Evolutionary conservation across 169 alveolate species (phyloP).

Genomic region (Plasmodium knowlesi): DNA sequence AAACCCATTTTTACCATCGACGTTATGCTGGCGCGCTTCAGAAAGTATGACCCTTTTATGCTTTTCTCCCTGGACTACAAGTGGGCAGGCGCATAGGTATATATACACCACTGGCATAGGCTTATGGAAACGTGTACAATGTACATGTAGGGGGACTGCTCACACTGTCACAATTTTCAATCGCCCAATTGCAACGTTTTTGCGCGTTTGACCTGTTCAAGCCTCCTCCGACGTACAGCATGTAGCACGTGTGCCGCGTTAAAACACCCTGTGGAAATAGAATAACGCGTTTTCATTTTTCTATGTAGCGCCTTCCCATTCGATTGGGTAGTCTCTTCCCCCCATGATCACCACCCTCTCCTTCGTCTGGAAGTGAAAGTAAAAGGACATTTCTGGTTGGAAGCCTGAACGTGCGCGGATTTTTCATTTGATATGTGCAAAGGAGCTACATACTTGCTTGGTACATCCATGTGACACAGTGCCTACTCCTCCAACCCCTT

Average conservation of each 20-base stretch:
- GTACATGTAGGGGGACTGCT: neutral
- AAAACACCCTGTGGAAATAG: neutral
- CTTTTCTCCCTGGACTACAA: neutral
- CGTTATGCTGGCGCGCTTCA: neutral
- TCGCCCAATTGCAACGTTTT: neutral
- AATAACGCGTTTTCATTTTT: too few species aligned
- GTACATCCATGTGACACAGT: neutral
- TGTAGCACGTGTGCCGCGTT: neutral
- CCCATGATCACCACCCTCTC: neutral
- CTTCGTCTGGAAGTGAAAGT: neutral
- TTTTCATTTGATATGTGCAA: neutral
- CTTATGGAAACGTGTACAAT: neutral
- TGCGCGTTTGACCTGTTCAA: neutral
- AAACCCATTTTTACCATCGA: neutral
- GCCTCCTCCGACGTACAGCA: neutral
- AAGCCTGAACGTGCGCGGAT: neutral
- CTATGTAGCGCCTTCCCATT: neutral
- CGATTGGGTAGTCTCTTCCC: neutral
- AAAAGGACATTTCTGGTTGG: neutral
- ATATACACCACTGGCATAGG: too few species aligned
- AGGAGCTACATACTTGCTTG: neutral
- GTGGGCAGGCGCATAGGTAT: neutral
- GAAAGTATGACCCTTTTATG: neutral
- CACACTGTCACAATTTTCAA: conserved; percentile 1
- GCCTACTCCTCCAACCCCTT: neutral